These are phyloP conservation scores for Mycena venus DNA, from an alignment of 768 basidiomycete species.

Conservation along the genomic window DNA sequence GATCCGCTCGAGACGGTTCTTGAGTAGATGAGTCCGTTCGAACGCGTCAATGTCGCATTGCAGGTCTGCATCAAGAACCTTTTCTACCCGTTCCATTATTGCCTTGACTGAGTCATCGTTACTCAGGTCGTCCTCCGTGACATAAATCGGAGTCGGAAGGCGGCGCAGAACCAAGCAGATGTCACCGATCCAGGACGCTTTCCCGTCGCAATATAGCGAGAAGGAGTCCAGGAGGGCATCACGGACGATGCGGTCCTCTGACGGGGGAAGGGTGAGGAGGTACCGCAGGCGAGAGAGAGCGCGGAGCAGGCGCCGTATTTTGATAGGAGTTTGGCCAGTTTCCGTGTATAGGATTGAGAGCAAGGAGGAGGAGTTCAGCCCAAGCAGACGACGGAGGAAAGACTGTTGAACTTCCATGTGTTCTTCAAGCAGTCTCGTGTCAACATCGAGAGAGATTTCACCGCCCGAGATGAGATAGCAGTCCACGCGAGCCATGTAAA, in stretches of 20 bases:
- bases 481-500: background rate
- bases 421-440: background rate
- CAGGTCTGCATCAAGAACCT: background rate
- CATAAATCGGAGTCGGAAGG: background rate
- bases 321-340: too few relatives aligned
- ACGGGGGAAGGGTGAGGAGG: background rate
- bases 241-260: background rate
- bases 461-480: conserved; percentile 20
- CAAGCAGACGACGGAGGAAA: conserved; percentile 21
- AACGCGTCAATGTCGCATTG: background rate
- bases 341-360: conserved; percentile 16
- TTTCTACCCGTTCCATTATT: background rate
- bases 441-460: conserved; percentile 6
- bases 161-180: background rate
- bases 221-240: conserved; percentile 5
- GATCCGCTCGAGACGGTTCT: background rate
- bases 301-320: background rate
- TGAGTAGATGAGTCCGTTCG: conserved; percentile 1
- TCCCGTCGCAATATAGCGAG: background rate
- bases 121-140: background rate
- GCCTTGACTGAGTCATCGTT: background rate
- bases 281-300: conserved; percentile 3
- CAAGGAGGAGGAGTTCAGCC: background rate
- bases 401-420: conserved; percentile 2
- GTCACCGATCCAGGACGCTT: conserved; percentile 2